phyloP scores from a whole-genome alignment of 495 filamentous ascomycete genomes.

The Aspergillus affinis region DNA sequence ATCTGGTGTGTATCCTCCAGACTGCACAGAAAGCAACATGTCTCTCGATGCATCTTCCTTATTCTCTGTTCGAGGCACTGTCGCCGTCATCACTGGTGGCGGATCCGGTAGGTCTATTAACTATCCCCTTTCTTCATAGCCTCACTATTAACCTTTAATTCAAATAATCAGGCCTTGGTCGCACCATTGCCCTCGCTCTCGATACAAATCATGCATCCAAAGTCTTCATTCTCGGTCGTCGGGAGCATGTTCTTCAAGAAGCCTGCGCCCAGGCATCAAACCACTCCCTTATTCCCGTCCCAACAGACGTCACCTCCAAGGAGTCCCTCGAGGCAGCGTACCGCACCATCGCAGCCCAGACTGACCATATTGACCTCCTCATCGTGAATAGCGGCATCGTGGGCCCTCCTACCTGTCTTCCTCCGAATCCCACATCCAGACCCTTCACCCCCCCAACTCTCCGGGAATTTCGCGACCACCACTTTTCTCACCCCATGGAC shows the following conservation, averaged over 20 bases:
- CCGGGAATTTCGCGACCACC: slow-evolving; percentile 49
- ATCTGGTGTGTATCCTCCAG: not conserved
- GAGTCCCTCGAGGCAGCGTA: slow-evolving; percentile 56
- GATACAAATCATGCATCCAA: slow-evolving; percentile 54
- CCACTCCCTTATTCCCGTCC: slow-evolving; percentile 53
- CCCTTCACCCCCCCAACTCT: slow-evolving; percentile 32
- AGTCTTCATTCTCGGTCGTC: slow-evolving; percentile 63
- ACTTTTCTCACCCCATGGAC: slow-evolving; percentile 47
- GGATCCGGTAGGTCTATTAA: slow-evolving; percentile 48
- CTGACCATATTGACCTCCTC: slow-evolving; percentile 60
- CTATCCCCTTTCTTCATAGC: not conserved
- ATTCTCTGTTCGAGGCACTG: slow-evolving; percentile 55
- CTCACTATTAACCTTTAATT: not conserved
- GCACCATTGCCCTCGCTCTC: slow-evolving; percentile 58
- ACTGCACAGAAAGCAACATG: not conserved
- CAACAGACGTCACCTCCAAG: slow-evolving; percentile 64
- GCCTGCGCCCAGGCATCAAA: slow-evolving; percentile 37
- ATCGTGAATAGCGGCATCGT: slow-evolving; percentile 64
- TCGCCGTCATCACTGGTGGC: slow-evolving; percentile 64
- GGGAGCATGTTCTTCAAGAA: slow-evolving; percentile 49
- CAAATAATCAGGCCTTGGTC: slow-evolving; percentile 40
- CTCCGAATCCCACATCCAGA: slow-evolving; percentile 15
- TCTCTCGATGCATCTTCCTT: slow-evolving; percentile 43
- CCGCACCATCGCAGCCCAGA: slow-evolving; percentile 48
- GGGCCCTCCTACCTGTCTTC: slow-evolving; percentile 47